Conservation (phyloP, 345 rosid species). For the Brassica carinata region DNA sequence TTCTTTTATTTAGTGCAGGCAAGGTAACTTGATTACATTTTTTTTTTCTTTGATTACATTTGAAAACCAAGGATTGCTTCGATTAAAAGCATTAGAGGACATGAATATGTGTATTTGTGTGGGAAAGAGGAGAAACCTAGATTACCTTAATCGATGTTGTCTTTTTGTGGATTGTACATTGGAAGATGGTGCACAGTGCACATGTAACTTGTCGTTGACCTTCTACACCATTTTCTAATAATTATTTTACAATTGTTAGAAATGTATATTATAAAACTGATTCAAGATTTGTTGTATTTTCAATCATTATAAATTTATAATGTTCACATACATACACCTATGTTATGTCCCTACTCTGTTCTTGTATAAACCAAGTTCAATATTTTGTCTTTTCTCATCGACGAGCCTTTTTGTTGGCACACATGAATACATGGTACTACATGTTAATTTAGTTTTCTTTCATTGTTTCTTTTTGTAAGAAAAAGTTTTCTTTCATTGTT, state of each 20-base stretch:
- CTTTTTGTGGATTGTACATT: slow-evolving; percentile 33
- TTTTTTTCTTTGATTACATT: slow-evolving; percentile 28
- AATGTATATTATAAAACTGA: neutral
- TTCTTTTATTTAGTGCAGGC: slow-evolving; percentile 10
- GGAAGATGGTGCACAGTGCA: too few relatives aligned
- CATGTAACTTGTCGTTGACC: slow-evolving; percentile 44
- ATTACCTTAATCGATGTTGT: slow-evolving; percentile 43
- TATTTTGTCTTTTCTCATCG: neutral
- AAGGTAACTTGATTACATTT: slow-evolving; percentile 22
- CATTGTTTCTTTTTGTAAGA: too few relatives aligned
- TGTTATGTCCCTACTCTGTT: slow-evolving; percentile 27
- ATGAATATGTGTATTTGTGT: slow-evolving; percentile 40
- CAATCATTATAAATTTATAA: neutral
- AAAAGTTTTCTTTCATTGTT: too few relatives aligned
- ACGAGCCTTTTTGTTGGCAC: slow-evolving; percentile 13
- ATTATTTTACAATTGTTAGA: neutral
- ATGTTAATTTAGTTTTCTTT: too few relatives aligned
- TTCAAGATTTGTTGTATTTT: slow-evolving; percentile 14
- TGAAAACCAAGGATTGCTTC: slow-evolving; percentile 40
- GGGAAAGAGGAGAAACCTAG: slow-evolving; percentile 42
- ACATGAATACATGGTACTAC: neutral
- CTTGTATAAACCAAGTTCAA: neutral
- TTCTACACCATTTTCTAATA: slow-evolving; percentile 16
- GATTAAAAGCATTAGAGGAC: slow-evolving; percentile 35
- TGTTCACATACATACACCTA: slow-evolving; percentile 1